Base-by-base conservation (phyloP, 345 rosid genomes). In the Lumnitzera littorea region DNA sequence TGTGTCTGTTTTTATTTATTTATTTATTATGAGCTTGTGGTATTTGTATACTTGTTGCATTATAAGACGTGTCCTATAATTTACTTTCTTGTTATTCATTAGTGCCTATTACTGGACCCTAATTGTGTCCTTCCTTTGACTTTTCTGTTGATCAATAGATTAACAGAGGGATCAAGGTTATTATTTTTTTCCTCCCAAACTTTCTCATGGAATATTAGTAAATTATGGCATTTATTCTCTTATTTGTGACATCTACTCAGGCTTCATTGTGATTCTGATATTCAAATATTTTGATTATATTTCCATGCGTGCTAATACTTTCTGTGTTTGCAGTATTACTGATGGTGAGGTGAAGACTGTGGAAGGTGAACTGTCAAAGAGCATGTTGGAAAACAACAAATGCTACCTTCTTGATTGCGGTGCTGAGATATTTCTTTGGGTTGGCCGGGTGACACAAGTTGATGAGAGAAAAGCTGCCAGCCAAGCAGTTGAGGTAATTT, bases 381-480 rank as follows among this genome's bases (percentile, higher is more conserved):
- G 81, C 66, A 61, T 84, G 81, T 65, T 92, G 77, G 97, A 87
- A 72, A 92, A 86, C 79, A 84, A 70, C 72, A 85, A 80, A 77
- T 85, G 97, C 74, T 90, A 87, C 72, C 65, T 88, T 41, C 70
- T 88, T 61, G 97, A 91, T 69, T 82, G 91, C 51, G 99, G 97
- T 62, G 74, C 85, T 67, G 97, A 86, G 80, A 58, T 95, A 62
- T 88, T 84, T 84, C 75, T 95, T 74, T 95, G 99, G 99, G 88
- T 91, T 84, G 97, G 99, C 65, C 96, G 97, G 72, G 80, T 80
- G 72, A 95, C 99, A 60, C 95, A 85, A 75, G 84, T 95, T 72
- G 97, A 95, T 71, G 99, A 88, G 77, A 88, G 97, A 76, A 95
- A 95, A 82, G 73, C 80, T 62, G 92, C 92, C 68, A 74, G 74